Evolutionary conservation across 2,329 filamentous ascomycete species (phyloP).

Genomic region (Penicillium psychrosexuale): DNA sequence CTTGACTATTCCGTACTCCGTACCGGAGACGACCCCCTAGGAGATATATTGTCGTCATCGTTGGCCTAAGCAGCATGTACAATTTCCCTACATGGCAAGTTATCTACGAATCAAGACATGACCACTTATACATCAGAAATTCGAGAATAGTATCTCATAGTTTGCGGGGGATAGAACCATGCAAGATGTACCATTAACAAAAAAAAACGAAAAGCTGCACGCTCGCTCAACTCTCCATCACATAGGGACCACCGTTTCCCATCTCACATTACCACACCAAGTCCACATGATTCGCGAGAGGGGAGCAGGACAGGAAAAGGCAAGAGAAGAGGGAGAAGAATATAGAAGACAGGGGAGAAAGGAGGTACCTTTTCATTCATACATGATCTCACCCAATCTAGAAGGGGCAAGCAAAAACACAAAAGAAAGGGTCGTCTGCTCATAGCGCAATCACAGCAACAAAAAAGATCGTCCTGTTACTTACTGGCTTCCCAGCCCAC

Average conservation of each 20-base stretch:
- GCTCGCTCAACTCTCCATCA: slow-evolving; percentile 26
- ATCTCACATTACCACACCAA: slow-evolving; percentile 22
- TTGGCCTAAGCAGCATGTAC: neutral
- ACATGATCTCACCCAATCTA: slow-evolving; percentile 17
- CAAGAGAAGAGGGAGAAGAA: slow-evolving; percentile 8
- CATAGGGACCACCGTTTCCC: slow-evolving; percentile 13
- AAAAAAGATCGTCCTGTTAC: neutral
- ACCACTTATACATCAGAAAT: neutral
- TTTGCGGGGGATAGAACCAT: slow-evolving; percentile 10
- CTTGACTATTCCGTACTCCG: neutral
- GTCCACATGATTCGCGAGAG: slow-evolving; percentile 1
- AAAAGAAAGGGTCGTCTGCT: slow-evolving; percentile 11
- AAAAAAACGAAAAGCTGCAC: slow-evolving; percentile 18
- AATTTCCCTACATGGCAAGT: neutral
- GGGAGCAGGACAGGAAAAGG: slow-evolving; percentile 8
- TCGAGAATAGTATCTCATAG: neutral
- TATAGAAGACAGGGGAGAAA: slow-evolving; percentile 7
- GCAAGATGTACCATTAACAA: slow-evolving; percentile 18
- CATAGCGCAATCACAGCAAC: slow-evolving; percentile 5
- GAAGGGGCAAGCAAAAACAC: slow-evolving; percentile 7
- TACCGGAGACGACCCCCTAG: no score
- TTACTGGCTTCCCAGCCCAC: slow-evolving; percentile 69
- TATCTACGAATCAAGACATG: neutral
- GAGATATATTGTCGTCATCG: neutral
- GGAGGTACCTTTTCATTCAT: slow-evolving; percentile 17